Base-by-base conservation (phyloP, 1,284 basidiomycete species). In the Crepidotus sp. region DNA sequence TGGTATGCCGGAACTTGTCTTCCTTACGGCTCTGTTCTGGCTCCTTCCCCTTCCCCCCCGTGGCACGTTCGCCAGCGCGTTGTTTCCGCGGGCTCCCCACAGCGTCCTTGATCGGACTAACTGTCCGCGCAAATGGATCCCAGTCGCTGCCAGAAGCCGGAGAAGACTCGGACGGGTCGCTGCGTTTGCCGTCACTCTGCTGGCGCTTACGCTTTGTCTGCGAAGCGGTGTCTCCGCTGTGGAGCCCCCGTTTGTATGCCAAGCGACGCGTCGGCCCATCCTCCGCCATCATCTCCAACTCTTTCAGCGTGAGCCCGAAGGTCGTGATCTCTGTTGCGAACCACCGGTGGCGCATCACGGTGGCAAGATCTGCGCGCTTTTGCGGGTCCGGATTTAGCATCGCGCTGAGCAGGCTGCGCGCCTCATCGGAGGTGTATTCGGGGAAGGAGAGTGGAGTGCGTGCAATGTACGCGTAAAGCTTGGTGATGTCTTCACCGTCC, bases 391-490 rank as follows among this genome's bases (percentile, higher is more conserved):
- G 81, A 6, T 88, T 84, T 31, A 88, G 78, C 87, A 89, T 90
- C 8, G 36, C 27, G 22, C 45, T 24, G 15, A 59, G 50, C 6
- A 59, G 47, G 30, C 85, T 76, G 46, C 85, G 74, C 15, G 90
- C 92, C 45, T 84, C 78, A 6, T 71, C 60, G 6, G 89, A 89
- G 54, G 96, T 80, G 63, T 95, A 92, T 31, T 95, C 90, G 11
- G 93, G 93, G 71, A 96, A 96, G 24, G 90, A 86, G 48, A 97
- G 79, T 1, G 87, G 86, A 0, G 94, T 97, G 69, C 83, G 91
- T 65, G 98, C 87, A 65, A 99, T 99, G 68, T 99, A 99, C 63
- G 90, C 92, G 80, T 98, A 99, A 41, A 99, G 72, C 17, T 97
- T 74, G 62, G 97, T 98, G 74, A 98, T 98, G 68, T 98, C 98